Evolutionary conservation across 805 yeast species (phyloP), one percentile per base, ranked within the genome.

Genomic region (Metschnikowia aberdeeniae): DNA sequence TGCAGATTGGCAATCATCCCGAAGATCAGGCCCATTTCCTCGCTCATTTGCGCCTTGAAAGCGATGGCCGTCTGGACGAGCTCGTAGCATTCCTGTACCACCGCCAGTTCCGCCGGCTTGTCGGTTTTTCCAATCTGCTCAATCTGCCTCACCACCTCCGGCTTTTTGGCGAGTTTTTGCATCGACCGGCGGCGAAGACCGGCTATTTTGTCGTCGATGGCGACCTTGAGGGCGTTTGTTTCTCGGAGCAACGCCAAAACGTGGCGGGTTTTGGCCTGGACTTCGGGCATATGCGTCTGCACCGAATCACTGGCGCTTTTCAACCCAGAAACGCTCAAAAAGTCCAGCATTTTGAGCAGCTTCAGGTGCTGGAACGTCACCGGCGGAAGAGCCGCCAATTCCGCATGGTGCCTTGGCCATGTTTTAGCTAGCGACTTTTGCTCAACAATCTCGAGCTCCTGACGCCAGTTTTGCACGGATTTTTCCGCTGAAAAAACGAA

Each of bases 401-500:
- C 57, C 13, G 60, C 61, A 43, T 66, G 65, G 45, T 74, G 67
- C 5, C 34, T 22, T 20, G 39, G 45, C 72, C 76, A 67, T 5
- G 59, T 41, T 22, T 71, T 67, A 14, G 66, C 63, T 17, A 74
- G 60, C 0, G 79, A 70, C 48, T 75, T 73, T 31, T 61, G 56
- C 39, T 66, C 66, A 29, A 80, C 57, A 24, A 73, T 56, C 42
- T 62, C 63, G 27, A 70, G 56, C 44, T 66, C 60, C 43, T 62
- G 64, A 44, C 53, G 69, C 51, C 61, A 70, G 61, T 36, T 70
- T 59, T 46, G 67, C 55, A 75, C 76, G 20, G 62, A 63, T 47
- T 73, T 75, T 44, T 75, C 78, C 2, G 75, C 72, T n/a, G 77
- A 81, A 38, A 58, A 60, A 27, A 76, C 68, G 56, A 76, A 78